Conservation (phyloP, 192 early-diverging fungal genomes). For the Geranomyces michiganensis region DNA sequence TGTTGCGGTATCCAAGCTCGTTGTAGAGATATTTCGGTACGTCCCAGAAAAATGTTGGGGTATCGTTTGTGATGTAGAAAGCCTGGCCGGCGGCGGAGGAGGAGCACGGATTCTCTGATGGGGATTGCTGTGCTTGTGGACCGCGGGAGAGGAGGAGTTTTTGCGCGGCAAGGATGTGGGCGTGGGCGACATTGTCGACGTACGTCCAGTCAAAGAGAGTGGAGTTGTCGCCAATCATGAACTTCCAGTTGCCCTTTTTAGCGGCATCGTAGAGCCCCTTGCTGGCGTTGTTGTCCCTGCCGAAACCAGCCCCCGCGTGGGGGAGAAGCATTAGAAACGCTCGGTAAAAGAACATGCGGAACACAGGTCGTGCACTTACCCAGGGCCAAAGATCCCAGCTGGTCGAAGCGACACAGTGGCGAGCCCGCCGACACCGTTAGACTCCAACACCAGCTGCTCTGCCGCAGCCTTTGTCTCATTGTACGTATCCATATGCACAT, state of each 20-base stretch:
- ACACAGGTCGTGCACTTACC: constrained; percentile 30
- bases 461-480: constrained; percentile 84
- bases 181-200: constrained; percentile 83
- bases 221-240: constrained; percentile 85
- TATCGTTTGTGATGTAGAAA: constrained; percentile 91
- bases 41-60: constrained; percentile 89
- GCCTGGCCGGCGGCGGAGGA: constrained; percentile 56
- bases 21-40: constrained; percentile 64
- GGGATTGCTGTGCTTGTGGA: constrained; percentile 20
- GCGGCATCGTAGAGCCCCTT: constrained; percentile 42
- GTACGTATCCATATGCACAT: constrained; percentile 80
- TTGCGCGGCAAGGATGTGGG: constrained; percentile 80
- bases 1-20: constrained; percentile 38
- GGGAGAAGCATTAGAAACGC: not conserved
- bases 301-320: not conserved
- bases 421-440: constrained; percentile 68
- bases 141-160: no score
- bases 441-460: constrained; percentile 75
- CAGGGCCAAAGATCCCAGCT: constrained; percentile 90
- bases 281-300: constrained; percentile 45
- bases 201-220: constrained; percentile 90
- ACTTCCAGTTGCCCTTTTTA: constrained; percentile 43
- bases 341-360: not conserved
- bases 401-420: constrained; percentile 81
- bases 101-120: not conserved